These are phyloP conservation scores for Russula ochroleuca DNA, from an alignment of 768 basidiomycete genomes.

Conservation along the genomic window DNA sequence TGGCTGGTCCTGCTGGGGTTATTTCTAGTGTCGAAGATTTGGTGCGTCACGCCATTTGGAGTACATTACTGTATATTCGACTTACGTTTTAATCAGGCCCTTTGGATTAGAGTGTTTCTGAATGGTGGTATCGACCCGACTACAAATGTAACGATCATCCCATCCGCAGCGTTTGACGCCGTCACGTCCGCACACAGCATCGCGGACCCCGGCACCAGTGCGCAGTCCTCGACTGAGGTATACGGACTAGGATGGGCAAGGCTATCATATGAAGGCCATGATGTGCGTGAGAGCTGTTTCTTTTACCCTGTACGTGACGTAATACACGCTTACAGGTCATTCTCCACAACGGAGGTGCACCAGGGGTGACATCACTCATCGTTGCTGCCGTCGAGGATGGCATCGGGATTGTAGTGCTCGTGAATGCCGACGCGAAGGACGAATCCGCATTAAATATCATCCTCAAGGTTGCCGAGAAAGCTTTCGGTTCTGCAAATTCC, in stretches of 20 bases:
- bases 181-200: conserved; percentile 36
- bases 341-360: conserved; percentile 35
- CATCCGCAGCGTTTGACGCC: conserved; percentile 32
- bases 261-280: conserved; percentile 39
- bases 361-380: conserved; percentile 35
- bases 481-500: too few species aligned
- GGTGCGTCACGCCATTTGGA: conserved; percentile 32
- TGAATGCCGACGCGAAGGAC: conserved; percentile 27
- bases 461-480: not conserved
- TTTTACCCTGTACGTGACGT: not conserved
- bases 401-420: conserved; percentile 35
- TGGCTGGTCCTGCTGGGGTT: conserved; percentile 43
- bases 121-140: conserved; percentile 34
- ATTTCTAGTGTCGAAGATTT: conserved; percentile 43
- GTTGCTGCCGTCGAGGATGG: conserved; percentile 37
- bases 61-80: too few species aligned
- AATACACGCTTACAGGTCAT: conserved; percentile 30
- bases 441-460: not conserved
- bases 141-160: conserved; percentile 36
- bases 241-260: conserved; percentile 47
- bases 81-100: conserved; percentile 31
- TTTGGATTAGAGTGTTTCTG: conserved; percentile 40
- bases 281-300: conserved; percentile 32
- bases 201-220: conserved; percentile 14
- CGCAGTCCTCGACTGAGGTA: conserved; percentile 27